Conservation (phyloP, 306 rosid species). For the Inga laurina region DNA sequence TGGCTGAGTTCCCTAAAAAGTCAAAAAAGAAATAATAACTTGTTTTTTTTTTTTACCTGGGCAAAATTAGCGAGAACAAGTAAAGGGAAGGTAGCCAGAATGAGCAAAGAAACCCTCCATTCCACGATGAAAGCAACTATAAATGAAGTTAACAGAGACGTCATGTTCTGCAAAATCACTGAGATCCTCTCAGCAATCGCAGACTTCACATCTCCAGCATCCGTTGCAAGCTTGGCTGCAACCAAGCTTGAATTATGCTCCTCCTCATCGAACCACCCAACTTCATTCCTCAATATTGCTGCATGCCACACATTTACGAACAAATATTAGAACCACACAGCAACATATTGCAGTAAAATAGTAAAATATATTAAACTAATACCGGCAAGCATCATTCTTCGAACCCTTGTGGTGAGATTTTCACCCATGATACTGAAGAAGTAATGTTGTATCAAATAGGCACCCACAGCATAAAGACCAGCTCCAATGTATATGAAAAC, state of each 20-base stretch:
- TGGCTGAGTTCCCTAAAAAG: slow-evolving; percentile 27
- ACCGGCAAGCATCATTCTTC: slow-evolving; percentile 99
- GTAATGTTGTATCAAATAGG: slow-evolving; percentile 96
- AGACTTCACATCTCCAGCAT: slow-evolving; percentile 96
- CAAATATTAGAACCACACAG: neutral
- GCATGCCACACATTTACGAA: neutral
- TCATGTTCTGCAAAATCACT: slow-evolving; percentile 93
- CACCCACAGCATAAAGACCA: slow-evolving; percentile 91
- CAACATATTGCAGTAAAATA: neutral
- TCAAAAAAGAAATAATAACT: slow-evolving; percentile 4
- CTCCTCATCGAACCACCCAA: slow-evolving; percentile 98
- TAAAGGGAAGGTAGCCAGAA: slow-evolving; percentile 87
- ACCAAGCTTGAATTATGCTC: slow-evolving; percentile 96
- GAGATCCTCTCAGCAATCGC: slow-evolving; percentile 98
- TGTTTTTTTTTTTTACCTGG: slow-evolving; percentile 52
- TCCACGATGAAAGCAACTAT: slow-evolving; percentile 98
- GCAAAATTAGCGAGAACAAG: slow-evolving; percentile 96
- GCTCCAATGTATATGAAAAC: slow-evolving; percentile 96
- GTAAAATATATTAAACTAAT: slow-evolving; percentile 1
- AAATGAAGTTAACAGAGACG: slow-evolving; percentile 93
- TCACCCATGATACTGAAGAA: slow-evolving; percentile 99
- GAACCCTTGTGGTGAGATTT: slow-evolving; percentile 96
- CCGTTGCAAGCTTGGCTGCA: slow-evolving; percentile 85
- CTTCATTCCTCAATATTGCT: slow-evolving; percentile 97
- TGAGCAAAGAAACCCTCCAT: slow-evolving; percentile 98